Percentiles rank a stretch among this genome's conserved stretches.
phyloP scores from a whole-genome alignment of 2,329 filamentous ascomycete genomes.

The Colletotrichum melonis region DNA sequence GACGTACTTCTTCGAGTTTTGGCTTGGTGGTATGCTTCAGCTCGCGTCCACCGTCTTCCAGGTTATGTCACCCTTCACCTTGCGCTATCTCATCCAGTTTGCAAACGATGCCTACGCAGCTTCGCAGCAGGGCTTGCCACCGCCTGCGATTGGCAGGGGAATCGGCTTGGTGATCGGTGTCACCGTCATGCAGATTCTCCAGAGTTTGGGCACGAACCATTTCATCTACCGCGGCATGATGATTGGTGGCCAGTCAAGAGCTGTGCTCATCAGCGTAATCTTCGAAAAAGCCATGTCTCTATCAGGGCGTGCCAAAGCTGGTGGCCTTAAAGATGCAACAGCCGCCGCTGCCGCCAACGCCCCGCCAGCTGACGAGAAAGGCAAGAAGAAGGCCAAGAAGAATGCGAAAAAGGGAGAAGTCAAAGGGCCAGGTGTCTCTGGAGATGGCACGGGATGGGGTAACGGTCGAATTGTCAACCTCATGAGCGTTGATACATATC shows the following conservation, averaged over 20 bases:
- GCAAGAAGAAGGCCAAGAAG: conserved; percentile 52
- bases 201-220: conserved; percentile 86
- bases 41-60: conserved; percentile 79
- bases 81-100: conserved; percentile 89
- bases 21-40: conserved; percentile 83
- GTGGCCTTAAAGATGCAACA: conserved; percentile 64
- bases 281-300: conserved; percentile 94
- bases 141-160: conserved; percentile 78
- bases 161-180: conserved; percentile 88
- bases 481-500: conserved; percentile 96
- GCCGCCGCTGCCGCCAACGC: conserved; percentile 47
- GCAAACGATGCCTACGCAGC: conserved; percentile 83
- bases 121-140: conserved; percentile 56
- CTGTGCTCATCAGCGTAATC: conserved; percentile 84
- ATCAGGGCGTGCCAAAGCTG: conserved; percentile 88
- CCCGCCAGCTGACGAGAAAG: conserved; percentile 56
- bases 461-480: conserved; percentile 93
- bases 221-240: conserved; percentile 95
- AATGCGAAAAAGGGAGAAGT: conserved; percentile 52
- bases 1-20: conserved; percentile 86
- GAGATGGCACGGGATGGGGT: conserved; percentile 86
- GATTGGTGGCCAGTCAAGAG: conserved; percentile 85
- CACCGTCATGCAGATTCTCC: conserved; percentile 84
- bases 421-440: conserved; percentile 62
- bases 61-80: conserved; percentile 85